These are phyloP conservation scores for Eutypa lata DNA, from an alignment of 2,329 filamentous ascomycete species.

Conservation along the genomic window DNA sequence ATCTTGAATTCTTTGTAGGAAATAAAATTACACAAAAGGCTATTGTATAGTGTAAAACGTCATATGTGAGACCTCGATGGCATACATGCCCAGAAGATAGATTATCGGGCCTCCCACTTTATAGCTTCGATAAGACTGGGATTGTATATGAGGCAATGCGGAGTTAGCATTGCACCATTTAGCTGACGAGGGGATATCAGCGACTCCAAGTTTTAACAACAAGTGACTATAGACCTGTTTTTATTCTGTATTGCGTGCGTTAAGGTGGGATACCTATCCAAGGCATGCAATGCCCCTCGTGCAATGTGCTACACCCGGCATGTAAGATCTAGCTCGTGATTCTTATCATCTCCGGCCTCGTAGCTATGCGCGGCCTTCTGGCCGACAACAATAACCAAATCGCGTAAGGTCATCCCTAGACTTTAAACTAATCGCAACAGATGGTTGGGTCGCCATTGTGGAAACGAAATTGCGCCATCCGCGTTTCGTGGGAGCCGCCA, in stretches of 20 bases:
- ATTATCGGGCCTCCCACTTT: too few relatives aligned
- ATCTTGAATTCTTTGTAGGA: neutral
- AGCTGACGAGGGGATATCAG: neutral
- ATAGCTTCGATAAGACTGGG: neutral
- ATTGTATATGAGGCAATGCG: conserved; percentile 1
- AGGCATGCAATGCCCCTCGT: too few relatives aligned
- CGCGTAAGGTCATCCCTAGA: neutral
- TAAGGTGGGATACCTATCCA: too few relatives aligned
- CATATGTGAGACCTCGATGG: too few relatives aligned
- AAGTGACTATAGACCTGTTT: neutral
- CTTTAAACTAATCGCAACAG: neutral
- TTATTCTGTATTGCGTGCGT: neutral
- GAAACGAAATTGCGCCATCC: neutral
- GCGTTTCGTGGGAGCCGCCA: neutral
- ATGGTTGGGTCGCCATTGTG: conserved; percentile 1
- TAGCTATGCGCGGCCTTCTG: too few relatives aligned
- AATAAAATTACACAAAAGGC: neutral
- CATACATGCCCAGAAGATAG: too few relatives aligned
- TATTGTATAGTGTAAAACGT: too few relatives aligned
- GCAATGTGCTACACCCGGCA: too few relatives aligned
- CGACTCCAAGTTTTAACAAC: neutral
- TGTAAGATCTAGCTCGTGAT: too few relatives aligned
- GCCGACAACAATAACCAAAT: too few relatives aligned
- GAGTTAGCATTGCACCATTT: conserved; percentile 4
- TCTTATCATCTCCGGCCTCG: too few relatives aligned